Evolutionary conservation across 1,284 basidiomycete species (phyloP), one percentile per base, ranked within the genome.

Genomic region (Sutorius eximius): DNA sequence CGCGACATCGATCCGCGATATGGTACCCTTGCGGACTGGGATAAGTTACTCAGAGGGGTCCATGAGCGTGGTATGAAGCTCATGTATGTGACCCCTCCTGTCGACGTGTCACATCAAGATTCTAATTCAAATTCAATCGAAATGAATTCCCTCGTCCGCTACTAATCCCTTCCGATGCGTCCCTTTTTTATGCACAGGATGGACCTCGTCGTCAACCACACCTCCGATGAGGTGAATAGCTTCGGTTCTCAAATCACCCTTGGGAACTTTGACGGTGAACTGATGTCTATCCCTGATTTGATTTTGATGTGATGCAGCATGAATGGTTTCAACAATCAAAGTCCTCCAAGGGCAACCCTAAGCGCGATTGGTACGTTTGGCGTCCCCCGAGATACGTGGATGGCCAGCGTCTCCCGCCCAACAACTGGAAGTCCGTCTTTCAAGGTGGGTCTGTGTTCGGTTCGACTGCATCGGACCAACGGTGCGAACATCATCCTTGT

Each of bases 161-260:
- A 20, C 33, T 15, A 38, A 45, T 32, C 40, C 45, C 42, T 58
- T 40, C 27, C 24, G 43, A 37, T 52, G 43, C 38, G 45, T 51
- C 50, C 52, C 36, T 55, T 47, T 48, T 48, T 37, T 30, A 40
- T 45, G 40, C 53, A 47, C 61, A 84, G 83, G 67, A 87, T 91
- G 77, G 88, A 91, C 67, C 80, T 92, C 3, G 89, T 91, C 30
- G 83, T 87, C n/a, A 92, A 91, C 69, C 89, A 91, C 70, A 85
- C 83, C 7, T 89, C 86, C 3, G 84, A 89, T 71, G 81, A 88
- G 75, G 83, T 81, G 49, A 32, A 10, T 37, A 22, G 2, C 47
- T 42, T 49, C 34, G 36, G n/a, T 18, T 43, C 36, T 16, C 18
- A 7, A n/a, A n/a, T 24, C 16, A 22, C 32, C 30, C 33, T 20